These are phyloP conservation scores for Tulasnella sp. DNA, from an alignment of 768 basidiomycete species.

Conservation along the genomic window DNA sequence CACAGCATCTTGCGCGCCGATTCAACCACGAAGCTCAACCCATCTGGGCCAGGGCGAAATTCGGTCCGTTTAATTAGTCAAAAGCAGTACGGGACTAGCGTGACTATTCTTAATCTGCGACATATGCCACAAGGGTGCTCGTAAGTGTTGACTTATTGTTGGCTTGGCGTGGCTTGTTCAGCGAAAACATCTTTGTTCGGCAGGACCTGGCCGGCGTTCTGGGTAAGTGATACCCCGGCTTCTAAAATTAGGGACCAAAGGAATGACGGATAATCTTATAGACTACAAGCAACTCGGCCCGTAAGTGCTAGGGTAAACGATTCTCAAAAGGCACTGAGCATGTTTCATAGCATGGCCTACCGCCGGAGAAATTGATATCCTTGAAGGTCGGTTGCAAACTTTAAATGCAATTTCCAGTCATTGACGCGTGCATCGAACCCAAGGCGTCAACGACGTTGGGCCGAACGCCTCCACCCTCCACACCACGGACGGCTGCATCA, in stretches of 20 bases:
- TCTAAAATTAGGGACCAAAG: not conserved
- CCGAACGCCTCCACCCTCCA: conserved; percentile 18
- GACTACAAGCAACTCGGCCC: not conserved
- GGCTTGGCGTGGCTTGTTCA: not conserved
- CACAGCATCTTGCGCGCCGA: conserved; percentile 17
- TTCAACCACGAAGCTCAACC: conserved; percentile 10
- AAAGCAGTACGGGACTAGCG: conserved; percentile 7
- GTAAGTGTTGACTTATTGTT: not conserved
- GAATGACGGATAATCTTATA: not conserved
- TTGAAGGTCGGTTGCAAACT: no score
- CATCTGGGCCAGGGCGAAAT: conserved; percentile 14
- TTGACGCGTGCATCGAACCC: no score
- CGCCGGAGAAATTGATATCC: conserved; percentile 20
- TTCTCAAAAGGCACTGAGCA: no score
- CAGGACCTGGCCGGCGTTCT: conserved; percentile 20
- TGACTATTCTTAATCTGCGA: conserved; percentile 4
- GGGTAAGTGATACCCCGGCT: conserved; percentile 6
- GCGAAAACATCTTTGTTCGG: not conserved
- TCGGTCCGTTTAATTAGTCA: conserved; percentile 15
- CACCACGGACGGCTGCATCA: conserved; percentile 16
- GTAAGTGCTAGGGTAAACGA: no score
- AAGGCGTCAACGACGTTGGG: conserved; percentile 18
- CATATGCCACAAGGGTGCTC: conserved; percentile 18
- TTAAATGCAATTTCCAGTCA: no score
- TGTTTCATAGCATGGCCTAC: conserved; percentile 5